These are phyloP conservation scores for Erigeron philadelphicus DNA, from an alignment of 140 eudicot species.

Conservation along the genomic window DNA sequence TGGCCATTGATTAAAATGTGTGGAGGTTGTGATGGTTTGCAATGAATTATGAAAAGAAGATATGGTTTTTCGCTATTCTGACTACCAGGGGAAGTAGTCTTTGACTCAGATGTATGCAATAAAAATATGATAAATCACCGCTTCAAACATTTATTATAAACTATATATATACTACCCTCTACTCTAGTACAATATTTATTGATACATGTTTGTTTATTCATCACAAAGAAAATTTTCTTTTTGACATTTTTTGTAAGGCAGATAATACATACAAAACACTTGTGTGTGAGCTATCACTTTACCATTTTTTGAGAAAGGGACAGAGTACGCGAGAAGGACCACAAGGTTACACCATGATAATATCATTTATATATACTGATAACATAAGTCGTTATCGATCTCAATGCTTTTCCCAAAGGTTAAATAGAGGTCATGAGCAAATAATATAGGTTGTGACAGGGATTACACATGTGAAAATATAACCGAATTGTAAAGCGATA, in stretches of 20 bases:
- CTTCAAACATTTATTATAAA: not conserved
- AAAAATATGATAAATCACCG: not conserved
- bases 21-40: no score
- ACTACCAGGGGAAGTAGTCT: no score
- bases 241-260: constrained; percentile 6
- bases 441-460: constrained; percentile 14
- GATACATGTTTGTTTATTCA: not conserved
- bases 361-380: not conserved
- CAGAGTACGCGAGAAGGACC: constrained; percentile 21
- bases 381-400: constrained; percentile 21
- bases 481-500: not conserved
- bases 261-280: constrained; percentile 5
- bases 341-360: not conserved
- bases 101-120: no score
- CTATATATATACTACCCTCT: not conserved
- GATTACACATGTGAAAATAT: constrained; percentile 19
- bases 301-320: constrained; percentile 7
- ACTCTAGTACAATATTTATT: not conserved
- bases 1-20: no score
- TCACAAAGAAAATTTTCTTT: not conserved
- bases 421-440: constrained; percentile 18
- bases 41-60: no score
- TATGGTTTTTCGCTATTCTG: no score
- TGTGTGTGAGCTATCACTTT: constrained; percentile 1
- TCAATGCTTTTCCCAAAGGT: constrained; percentile 19